Base-by-base conservation (phyloP, 23 red algal species). In the Gracilariopsis chorda region DNA sequence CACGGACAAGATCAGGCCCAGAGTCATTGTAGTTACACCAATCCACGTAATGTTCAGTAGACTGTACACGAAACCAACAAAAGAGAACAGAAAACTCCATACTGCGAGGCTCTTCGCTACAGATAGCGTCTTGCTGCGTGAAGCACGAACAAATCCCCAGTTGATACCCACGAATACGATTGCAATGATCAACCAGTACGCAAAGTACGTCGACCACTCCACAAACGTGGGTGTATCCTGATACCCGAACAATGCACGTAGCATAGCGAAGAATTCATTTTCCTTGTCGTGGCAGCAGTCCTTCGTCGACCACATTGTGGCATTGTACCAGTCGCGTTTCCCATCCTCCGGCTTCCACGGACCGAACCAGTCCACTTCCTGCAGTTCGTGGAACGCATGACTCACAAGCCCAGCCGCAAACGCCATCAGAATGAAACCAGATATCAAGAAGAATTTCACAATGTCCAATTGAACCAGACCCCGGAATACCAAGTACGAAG, bases 221-320 rank as follows among this genome's bases (percentile, higher is more conserved):
- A 95, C 41, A 78, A 91, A 95, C 17, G 93, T 75, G 16, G 93
- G 93, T 17, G 82, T 87, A 34, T 95, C 93, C 93, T 91, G 86
- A 46, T 95, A 95, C 25, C 93, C 93, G 70, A 95, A 95, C 47
- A 95, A 79, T 4, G 86, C 93, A n/a, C 87, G 93, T 17, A 95
- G 36, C 93, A 95, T 90, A 48, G 64, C 81, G 48, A 91, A 95
- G 67, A 95, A 95, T 59, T 95, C 64, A 74, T 95, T 95, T 13
- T 83, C 77, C 49, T 81, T 71, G 80, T 95, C 93, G 28, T 90
- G 64, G 60, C 93, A 95, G 80, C 93, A 95, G 48, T 19, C 64
- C 43, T 91, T 68, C 19, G 93, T 95, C 16, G 51, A 77, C 93
- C 93, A 95, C 51, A 91, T 56, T 25, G 60, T 32, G n/a, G 86